These are phyloP conservation scores for Teratosphaeria zuluensis DNA, from an alignment of 2,329 filamentous ascomycete genomes.

Conservation along the genomic window DNA sequence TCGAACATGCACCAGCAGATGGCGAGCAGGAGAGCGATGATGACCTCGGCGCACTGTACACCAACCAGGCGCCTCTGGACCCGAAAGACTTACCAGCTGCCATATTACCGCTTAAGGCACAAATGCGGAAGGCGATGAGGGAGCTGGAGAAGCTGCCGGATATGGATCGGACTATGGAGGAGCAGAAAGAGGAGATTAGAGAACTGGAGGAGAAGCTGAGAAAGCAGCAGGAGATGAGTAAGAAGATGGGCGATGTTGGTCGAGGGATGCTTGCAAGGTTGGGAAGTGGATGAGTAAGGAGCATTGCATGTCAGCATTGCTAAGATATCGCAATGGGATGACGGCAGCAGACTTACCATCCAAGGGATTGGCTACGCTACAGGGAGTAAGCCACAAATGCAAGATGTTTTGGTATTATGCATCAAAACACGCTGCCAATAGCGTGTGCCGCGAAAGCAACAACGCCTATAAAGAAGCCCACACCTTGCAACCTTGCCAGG, in stretches of 20 bases:
- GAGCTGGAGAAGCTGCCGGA: constrained; percentile 59
- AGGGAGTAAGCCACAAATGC: too few relatives aligned
- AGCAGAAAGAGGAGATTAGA: constrained; percentile 62
- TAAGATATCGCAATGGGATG: too few relatives aligned
- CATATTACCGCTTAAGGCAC: constrained; percentile 70
- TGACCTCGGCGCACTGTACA: constrained; percentile 13
- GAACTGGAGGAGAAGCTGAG: constrained; percentile 55
- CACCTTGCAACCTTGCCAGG: too few relatives aligned
- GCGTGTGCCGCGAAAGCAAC: too few relatives aligned
- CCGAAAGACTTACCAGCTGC: constrained; percentile 72
- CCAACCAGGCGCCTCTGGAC: constrained; percentile 36
- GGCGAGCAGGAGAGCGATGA: constrained; percentile 11
- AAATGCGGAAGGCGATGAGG: constrained; percentile 60
- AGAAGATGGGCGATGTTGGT: constrained; percentile 30
- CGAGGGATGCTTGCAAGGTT: neutral
- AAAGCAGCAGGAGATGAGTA: constrained; percentile 52
- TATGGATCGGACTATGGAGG: constrained; percentile 54
- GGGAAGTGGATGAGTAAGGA: neutral
- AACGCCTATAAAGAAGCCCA: too few relatives aligned
- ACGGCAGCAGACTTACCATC: too few relatives aligned
- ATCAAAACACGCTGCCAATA: too few relatives aligned
- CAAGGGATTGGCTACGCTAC: too few relatives aligned
- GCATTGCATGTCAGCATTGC: neutral
- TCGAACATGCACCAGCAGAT: constrained; percentile 30
- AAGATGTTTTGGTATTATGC: too few relatives aligned